Conservation (phyloP, 1,284 basidiomycete species). For the Microbotryum violaceum region DNA sequence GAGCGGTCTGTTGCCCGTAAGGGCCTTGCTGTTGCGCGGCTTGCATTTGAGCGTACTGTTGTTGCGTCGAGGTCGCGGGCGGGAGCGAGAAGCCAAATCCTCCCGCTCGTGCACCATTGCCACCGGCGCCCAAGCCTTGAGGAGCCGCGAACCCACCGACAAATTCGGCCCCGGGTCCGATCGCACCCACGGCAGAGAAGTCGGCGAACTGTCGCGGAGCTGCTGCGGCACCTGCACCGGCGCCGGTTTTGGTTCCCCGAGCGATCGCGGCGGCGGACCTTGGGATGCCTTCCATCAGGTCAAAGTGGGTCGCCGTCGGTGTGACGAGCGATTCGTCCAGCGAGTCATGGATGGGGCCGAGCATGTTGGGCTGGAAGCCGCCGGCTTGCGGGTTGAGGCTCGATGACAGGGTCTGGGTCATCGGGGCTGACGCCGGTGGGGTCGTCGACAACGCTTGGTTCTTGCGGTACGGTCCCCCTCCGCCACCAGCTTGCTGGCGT, state of each 20-base stretch:
- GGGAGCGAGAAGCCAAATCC: constrained; percentile 3
- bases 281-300: constrained; percentile 31
- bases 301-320: constrained; percentile 35
- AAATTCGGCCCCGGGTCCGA: background rate
- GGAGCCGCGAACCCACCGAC: constrained; percentile 2
- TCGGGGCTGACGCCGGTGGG: constrained; percentile 1
- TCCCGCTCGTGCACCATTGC: background rate
- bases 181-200: background rate
- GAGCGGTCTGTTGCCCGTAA: background rate
- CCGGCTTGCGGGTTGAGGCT: constrained; percentile 38
- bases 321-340: constrained; percentile 35
- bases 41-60: constrained; percentile 12
- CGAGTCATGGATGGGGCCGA: constrained; percentile 35
- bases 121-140: background rate
- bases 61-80: background rate
- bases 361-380: constrained; percentile 36
- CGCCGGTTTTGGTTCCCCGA: too few relatives aligned
- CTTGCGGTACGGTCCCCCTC: constrained; percentile 10
- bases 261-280: constrained; percentile 2
- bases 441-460: constrained; percentile 1
- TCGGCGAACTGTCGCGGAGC: too few relatives aligned
- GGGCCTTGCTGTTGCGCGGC: constrained; percentile 9
- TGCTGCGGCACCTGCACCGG: too few relatives aligned
- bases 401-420: constrained; percentile 10
- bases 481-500: background rate